Base-by-base conservation (phyloP, 192 early-diverging fungal genomes). In the Endogone sp. region DNA sequence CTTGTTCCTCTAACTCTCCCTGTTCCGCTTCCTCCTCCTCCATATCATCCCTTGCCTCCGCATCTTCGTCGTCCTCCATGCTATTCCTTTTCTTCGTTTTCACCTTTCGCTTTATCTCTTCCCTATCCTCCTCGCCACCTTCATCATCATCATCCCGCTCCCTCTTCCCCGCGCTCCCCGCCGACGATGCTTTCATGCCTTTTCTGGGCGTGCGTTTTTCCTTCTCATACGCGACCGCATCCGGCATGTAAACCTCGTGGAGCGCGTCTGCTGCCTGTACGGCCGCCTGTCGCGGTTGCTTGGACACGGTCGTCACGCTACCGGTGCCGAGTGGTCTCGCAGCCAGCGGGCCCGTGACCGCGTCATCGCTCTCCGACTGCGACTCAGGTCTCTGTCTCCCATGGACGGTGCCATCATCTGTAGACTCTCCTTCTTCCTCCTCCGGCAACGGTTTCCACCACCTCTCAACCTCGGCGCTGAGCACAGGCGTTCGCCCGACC, bases 171-270 rank as follows among this genome's bases (percentile, higher is more conserved):
- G 13, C 37, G 13, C 4, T 13, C 37, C 37, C 37, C 37, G 37
- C 37, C 37, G 37, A 44, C 13, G 37, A 44, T 8, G 59, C 4
- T 60, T 23, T 60, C 59, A 26, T n/a, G 59, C 23, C 23, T 60
- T 20, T 4, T 20, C 27, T 23, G 23, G 59, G 22, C 8, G 62
- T 29, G 49, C 60, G 55, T 24, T 59, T 81, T 60, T 86, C 84
- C 2, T 64, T 75, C 69, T 86, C 76, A 60, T 77, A 86, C 3
- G 79, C 75, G 64, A 84, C 84, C n/a, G 74, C 81, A 21, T 83
- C 84, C 11, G 79, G 75, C 79, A 86, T 84, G 58, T 84, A 69
- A 30, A 81, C 71, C 32, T 74, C 71, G 44, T 84, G 75, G 3
- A 75, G 72, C 65, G 72, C 75, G 9, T 75, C 73, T 8, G 79